Evolutionary conservation across 306 rosid species (phyloP).

Genomic region (Abrus precatorius): DNA sequence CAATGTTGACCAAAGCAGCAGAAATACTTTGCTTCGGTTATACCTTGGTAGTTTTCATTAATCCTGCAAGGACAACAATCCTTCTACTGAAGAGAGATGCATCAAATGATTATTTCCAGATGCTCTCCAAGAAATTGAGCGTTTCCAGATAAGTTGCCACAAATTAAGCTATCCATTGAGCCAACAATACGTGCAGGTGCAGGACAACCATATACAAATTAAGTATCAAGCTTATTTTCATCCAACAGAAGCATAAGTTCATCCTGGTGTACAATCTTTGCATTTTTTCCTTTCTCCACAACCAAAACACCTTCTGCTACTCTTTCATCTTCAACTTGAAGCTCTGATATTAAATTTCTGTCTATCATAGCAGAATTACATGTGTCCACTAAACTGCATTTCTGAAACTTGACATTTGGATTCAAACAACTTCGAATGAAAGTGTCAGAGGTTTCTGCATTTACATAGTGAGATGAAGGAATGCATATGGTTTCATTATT

Average conservation of each 20-base stretch:
- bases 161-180: slow-evolving; percentile 42
- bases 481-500: slow-evolving; percentile 71
- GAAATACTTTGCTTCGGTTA: slow-evolving; percentile 40
- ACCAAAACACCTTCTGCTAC: slow-evolving; percentile 74
- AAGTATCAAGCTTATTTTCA: slow-evolving; percentile 59
- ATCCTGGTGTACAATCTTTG: slow-evolving; percentile 71
- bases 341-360: slow-evolving; percentile 43
- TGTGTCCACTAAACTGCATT: slow-evolving; percentile 49
- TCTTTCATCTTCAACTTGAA: slow-evolving; percentile 78
- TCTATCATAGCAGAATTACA: slow-evolving; percentile 42
- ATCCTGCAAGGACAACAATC: slow-evolving; percentile 61
- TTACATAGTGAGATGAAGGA: slow-evolving; percentile 66
- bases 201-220: slow-evolving; percentile 59
- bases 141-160: slow-evolving; percentile 49
- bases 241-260: slow-evolving; percentile 74
- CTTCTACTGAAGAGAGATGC: slow-evolving; percentile 52
- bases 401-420: slow-evolving; percentile 79
- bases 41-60: slow-evolving; percentile 35
- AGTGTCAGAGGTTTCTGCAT: slow-evolving; percentile 64
- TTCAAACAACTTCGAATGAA: slow-evolving; percentile 64
- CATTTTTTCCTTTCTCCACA: slow-evolving; percentile 62
- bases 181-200: slow-evolving; percentile 47
- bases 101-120: slow-evolving; percentile 59
- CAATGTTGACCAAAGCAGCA: slow-evolving; percentile 63
- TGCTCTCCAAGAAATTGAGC: slow-evolving; percentile 54